Conservation (phyloP, 495 filamentous ascomycete species). For the Melanomma pulvis-pyrius region DNA sequence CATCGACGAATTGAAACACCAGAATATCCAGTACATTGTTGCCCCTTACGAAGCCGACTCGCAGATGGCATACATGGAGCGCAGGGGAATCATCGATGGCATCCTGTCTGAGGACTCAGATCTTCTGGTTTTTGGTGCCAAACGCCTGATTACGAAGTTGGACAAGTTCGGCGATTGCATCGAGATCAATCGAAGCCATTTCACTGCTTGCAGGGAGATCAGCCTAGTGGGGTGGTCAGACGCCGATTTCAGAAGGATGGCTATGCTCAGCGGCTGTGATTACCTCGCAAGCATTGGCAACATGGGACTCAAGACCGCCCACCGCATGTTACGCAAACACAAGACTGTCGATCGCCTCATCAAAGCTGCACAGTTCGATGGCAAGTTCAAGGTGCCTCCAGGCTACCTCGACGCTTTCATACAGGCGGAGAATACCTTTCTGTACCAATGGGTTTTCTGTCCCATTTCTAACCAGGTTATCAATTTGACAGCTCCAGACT, state of each 20-base stretch:
- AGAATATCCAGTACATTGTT: constrained; percentile 83
- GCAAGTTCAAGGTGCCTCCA: constrained; percentile 74
- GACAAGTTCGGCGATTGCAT: constrained; percentile 91
- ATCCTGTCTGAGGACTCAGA: constrained; percentile 98
- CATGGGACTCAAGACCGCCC: constrained; percentile 91
- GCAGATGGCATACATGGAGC: constrained; percentile 91
- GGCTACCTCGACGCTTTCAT: constrained; percentile 77
- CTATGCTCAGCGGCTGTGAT: constrained; percentile 97
- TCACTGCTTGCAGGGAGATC: constrained; percentile 83
- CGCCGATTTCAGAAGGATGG: constrained; percentile 88
- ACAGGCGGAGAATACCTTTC: constrained; percentile 87
- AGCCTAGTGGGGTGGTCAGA: constrained; percentile 91
- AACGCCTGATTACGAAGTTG: constrained; percentile 87
- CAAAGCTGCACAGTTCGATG: constrained; percentile 81
- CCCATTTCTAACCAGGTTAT: constrained; percentile 70
- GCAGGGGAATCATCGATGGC: constrained; percentile 75
- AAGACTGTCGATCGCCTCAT: constrained; percentile 83
- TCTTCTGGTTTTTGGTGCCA: constrained; percentile 91
- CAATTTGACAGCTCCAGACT: constrained; percentile 65
- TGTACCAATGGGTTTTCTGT: constrained; percentile 93
- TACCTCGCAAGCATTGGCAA: constrained; percentile 82
- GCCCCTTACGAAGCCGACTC: constrained; percentile 98
- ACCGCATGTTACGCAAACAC: constrained; percentile 85
- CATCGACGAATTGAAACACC: constrained; percentile 85
- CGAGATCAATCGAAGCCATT: constrained; percentile 85